phyloP scores from a whole-genome alignment of 495 filamentous ascomycete genomes.

The Podospora pseudopauciseta region DNA sequence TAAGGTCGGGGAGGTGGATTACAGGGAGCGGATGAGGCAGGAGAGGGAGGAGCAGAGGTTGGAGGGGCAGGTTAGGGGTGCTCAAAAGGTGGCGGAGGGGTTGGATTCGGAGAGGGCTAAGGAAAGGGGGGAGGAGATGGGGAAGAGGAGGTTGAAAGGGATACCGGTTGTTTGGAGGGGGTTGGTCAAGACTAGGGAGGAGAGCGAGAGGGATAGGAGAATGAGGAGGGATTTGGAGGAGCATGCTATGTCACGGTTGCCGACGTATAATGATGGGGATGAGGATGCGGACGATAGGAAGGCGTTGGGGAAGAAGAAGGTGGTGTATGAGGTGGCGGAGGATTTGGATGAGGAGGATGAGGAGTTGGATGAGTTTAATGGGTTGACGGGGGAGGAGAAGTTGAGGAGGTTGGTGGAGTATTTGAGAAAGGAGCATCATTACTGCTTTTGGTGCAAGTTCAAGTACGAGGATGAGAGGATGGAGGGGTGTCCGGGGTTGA shows the following conservation, averaged over 20 bases:
- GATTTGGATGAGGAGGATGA: slow-evolving; percentile 79
- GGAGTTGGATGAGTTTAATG: slow-evolving; percentile 82
- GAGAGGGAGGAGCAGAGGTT: slow-evolving; percentile 68
- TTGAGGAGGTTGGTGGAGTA: slow-evolving; percentile 61
- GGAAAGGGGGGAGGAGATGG: slow-evolving; percentile 30
- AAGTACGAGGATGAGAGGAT: slow-evolving; percentile 65
- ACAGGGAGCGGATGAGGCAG: slow-evolving; percentile 64
- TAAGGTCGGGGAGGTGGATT: slow-evolving; percentile 70
- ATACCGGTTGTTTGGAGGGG: slow-evolving; percentile 80
- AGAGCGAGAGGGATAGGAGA: slow-evolving; percentile 64
- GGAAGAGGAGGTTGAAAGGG: slow-evolving; percentile 44
- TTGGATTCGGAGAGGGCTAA: slow-evolving; percentile 47
- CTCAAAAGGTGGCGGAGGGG: slow-evolving; percentile 77
- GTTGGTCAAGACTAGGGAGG: slow-evolving; percentile 61
- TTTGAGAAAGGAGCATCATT: slow-evolving; percentile 65
- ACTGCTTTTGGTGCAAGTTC: slow-evolving; percentile 98
- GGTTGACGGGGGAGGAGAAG: slow-evolving; percentile 58
- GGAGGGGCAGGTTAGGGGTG: slow-evolving; percentile 65
- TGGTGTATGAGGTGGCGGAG: slow-evolving; percentile 51
- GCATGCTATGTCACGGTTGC: slow-evolving; percentile 37
- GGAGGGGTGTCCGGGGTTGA: slow-evolving; percentile 85
- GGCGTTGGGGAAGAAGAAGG: slow-evolving; percentile 36
- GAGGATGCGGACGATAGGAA: slow-evolving; percentile 48
- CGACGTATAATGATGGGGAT: slow-evolving; percentile 52
- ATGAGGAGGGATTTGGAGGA: slow-evolving; percentile 68